Evolutionary conservation across 805 yeast species (phyloP), one percentile per base, ranked within the genome.

Genomic region (Lipomyces yamanashiensis): DNA sequence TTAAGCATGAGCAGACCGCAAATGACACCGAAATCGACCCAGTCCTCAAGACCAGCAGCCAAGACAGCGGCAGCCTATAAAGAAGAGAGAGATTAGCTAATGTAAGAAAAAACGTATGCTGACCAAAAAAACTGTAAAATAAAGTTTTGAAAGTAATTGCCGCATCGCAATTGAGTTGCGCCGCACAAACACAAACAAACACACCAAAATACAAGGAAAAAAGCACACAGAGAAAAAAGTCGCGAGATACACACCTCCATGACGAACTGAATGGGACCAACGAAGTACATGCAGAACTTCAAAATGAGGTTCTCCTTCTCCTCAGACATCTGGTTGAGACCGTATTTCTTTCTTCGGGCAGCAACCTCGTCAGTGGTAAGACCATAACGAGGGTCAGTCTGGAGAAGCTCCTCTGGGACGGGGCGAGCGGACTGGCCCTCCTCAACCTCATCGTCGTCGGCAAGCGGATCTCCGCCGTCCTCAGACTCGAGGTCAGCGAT

Each of bases 21-120:
- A 77, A 92, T 92, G 78, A 92, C 98, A 86, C 98, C 97, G 84
- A 92, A 92, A 85, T 92, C 97, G 76, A 92, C 97, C 97, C 97
- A 92, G 83, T 92, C 97, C 82, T 90, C 90, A 74, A 90, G 84
- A 87, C 96, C 97, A 71, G 96, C 96, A 76, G 97, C 96, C 79
- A 90, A 82, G 70, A 90, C 85, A 73, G 97, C 96, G 75, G 97
- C 97, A 75, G 93, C 96, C 69, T 66, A 33, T 10, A 50, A 7
- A 80, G 36, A 36, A 7, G 23, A 41, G 7, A 52, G 28, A 19
- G 19, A 33, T 15, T 19, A 23, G 41, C 10, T 50, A 15, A 4
- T 21, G 12, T 40, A 21, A 12, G 44, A 40, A 36, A 37, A 28
- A 7, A 1, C 8, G 5, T 3, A 5, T 28, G 28, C 28, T 28